phyloP scores from a whole-genome alignment of 805 yeast species.

The Blastobotrys mokoenaii region DNA sequence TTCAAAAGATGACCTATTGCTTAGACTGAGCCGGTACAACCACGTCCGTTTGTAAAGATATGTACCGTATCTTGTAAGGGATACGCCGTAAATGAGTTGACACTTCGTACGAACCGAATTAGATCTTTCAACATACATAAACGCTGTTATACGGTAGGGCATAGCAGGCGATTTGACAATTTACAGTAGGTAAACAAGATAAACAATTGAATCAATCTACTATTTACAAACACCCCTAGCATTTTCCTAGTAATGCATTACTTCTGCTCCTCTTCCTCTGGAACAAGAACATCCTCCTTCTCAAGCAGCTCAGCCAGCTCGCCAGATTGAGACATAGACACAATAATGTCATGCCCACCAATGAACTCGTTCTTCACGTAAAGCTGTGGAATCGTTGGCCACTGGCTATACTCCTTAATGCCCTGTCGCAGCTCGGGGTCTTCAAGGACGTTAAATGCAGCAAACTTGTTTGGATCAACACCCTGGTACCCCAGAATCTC shows the following conservation, averaged over 20 bases:
- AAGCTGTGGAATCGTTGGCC: constrained; percentile 99
- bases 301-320: constrained; percentile 82
- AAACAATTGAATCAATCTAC: not conserved
- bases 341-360: constrained; percentile 95
- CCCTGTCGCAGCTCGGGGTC: constrained; percentile 92
- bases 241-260: not conserved
- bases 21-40: too few relatives aligned
- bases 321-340: constrained; percentile 80
- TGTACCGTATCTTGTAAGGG: too few relatives aligned
- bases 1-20: too few relatives aligned
- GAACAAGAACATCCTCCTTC: constrained; percentile 65
- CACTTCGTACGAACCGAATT: too few relatives aligned
- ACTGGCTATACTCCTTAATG: constrained; percentile 85
- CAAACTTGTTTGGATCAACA: constrained; percentile 91
- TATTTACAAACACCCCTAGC: not conserved
- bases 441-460: constrained; percentile 93
- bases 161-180: not conserved
- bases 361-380: constrained; percentile 82
- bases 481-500: constrained; percentile 93
- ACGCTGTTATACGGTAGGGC: too few relatives aligned
- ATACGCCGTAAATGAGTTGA: too few relatives aligned
- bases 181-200: not conserved
- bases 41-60: too few relatives aligned
- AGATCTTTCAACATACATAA: too few relatives aligned
- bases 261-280: constrained; percentile 42